Conservation (phyloP, 2,329 filamentous ascomycete genomes). For the Phoma sp. region DNA sequence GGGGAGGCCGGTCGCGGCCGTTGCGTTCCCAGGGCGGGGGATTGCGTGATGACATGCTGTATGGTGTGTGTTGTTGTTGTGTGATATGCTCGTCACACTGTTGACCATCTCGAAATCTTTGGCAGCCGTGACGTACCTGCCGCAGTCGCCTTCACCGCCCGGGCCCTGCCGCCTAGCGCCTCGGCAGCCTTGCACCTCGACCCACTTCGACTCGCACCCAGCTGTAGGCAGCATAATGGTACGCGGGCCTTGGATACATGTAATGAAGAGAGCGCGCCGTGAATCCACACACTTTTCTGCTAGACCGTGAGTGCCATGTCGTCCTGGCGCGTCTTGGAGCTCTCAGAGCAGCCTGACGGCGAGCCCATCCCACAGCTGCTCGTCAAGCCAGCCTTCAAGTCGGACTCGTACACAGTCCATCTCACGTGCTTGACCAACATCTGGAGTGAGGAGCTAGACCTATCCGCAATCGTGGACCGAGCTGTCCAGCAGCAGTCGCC, state of each 20-base stretch:
- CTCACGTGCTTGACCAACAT: slow-evolving; percentile 76
- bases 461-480: slow-evolving; percentile 68
- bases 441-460: slow-evolving; percentile 73
- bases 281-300: no score
- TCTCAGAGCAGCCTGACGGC: slow-evolving; percentile 30
- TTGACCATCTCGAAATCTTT: slow-evolving; percentile 23
- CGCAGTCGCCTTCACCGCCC: slow-evolving; percentile 1
- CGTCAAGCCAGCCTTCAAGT: slow-evolving; percentile 64
- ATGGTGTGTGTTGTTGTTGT: not conserved
- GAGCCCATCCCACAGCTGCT: slow-evolving; percentile 65
- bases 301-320: slow-evolving; percentile 31
- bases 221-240: not conserved
- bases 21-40: slow-evolving; percentile 44
- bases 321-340: slow-evolving; percentile 44
- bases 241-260: not conserved
- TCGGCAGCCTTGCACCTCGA: slow-evolving; percentile 21
- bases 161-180: slow-evolving; percentile 6
- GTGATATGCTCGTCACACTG: not conserved
- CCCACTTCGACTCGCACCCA: not conserved
- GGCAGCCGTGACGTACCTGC: slow-evolving; percentile 30
- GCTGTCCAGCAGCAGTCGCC: slow-evolving; percentile 69
- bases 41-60: slow-evolving; percentile 42
- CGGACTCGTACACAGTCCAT: slow-evolving; percentile 68
- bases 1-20: slow-evolving; percentile 27
- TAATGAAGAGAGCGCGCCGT: not conserved